Conservation (phyloP, 2,329 filamentous ascomycete species). For the Diaporthe sp. region DNA sequence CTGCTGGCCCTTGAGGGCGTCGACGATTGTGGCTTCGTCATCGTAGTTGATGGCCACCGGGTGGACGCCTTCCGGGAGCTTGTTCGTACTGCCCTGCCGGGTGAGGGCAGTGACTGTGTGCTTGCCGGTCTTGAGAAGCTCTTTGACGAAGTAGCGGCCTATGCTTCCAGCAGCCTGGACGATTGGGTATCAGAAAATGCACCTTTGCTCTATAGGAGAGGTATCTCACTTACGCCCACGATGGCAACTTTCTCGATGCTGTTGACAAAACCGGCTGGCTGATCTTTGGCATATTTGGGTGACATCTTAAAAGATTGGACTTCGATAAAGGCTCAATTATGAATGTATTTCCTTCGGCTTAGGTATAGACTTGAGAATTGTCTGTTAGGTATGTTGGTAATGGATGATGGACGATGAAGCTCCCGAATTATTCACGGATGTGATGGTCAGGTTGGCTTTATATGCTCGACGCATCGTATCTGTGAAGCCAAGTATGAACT, state of each 20-base stretch:
- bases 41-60: constrained; percentile 60
- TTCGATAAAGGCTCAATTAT: background rate
- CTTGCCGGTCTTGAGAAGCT: constrained; percentile 61
- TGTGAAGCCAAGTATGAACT: background rate
- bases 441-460: background rate
- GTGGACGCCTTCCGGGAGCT: constrained; percentile 60
- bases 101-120: constrained; percentile 67
- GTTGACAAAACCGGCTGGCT: constrained; percentile 51
- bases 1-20: constrained; percentile 68
- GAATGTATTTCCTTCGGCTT: background rate
- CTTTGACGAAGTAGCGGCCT: constrained; percentile 54
- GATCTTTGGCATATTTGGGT: constrained; percentile 42
- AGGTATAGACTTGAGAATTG: background rate
- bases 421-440: background rate
- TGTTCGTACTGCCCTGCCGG: constrained; percentile 57
- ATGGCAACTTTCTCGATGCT: constrained; percentile 60
- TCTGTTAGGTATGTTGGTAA: background rate
- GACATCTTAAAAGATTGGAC: constrained; percentile 15
- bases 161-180: constrained; percentile 59
- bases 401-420: background rate
- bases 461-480: background rate
- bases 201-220: background rate
- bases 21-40: constrained; percentile 58
- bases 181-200: background rate
- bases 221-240: constrained; percentile 58